Base-by-base conservation (phyloP, 2,329 filamentous ascomycete species). In the Cryphonectria naterciae region DNA sequence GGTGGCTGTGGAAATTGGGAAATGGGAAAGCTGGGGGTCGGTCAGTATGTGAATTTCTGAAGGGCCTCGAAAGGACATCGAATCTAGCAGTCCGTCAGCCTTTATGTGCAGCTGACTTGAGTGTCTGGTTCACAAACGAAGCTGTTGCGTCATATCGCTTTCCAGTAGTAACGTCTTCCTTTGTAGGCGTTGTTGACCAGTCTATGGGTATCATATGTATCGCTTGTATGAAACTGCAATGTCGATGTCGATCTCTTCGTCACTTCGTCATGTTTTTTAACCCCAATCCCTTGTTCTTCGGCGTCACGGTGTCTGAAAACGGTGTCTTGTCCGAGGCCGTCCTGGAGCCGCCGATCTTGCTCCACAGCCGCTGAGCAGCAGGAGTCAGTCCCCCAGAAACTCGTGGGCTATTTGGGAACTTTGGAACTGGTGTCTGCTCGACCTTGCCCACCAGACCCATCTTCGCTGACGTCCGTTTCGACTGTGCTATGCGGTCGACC, bases 401-500 rank as follows among this genome's bases (percentile, higher is more conserved):
- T 62, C 87, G 83, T 25, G 90, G 89, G 73, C 88, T 91, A 74
- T 89, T 92, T 1, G 90, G 88, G 73, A 93, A 93, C 75, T 86
- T 88, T 11, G 93, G 92, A n/a, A 90, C 87, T 0, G 90, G 90
- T 2, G 88, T 89, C 70, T 82, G 81, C 43, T 88, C 85, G 17
- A 83, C 84, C 75, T 85, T 92, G 19, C 87, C 90, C 4, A 86
- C 89, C 73, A 89, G 85, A 35, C 89, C 89, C 25, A 86, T 83
- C 69, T 85, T 87, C 10, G 87, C 85, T 5, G 88, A 86, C 37
- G 86, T 85, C 65, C 91, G 88, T 78, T 94, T 95, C 2, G 87
- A 91, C 76, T 89, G 89, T 17, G 92, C 89, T 32, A 93, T 93
- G 67, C 89, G 89, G 73, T 97, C 95, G 2, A 98, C 94, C 87